Conservation (phyloP, 139 green algal species). For the Chlamydomonas sp. region DNA sequence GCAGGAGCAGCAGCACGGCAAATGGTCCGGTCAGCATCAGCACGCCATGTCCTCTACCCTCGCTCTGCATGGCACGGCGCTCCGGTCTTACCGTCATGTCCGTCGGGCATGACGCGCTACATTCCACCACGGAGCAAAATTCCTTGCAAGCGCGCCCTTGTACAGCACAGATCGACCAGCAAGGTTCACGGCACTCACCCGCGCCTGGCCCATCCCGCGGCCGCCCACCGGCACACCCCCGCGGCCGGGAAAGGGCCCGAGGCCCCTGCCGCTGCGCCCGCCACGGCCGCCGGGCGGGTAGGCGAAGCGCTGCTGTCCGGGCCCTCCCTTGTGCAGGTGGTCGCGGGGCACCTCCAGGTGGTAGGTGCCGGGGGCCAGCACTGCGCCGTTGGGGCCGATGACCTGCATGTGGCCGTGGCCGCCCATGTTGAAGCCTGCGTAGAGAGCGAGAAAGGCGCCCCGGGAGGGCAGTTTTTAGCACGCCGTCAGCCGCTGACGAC, state of each 20-base stretch:
- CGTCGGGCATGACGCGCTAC: no score
- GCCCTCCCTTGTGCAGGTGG: not conserved
- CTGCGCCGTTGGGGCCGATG: constrained; percentile 19
- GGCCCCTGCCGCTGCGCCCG: constrained; percentile 1
- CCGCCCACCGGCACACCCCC: constrained; percentile 24
- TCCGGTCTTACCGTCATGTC: no score
- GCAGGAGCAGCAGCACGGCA: not conserved
- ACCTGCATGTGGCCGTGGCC: constrained; percentile 24
- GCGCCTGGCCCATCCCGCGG: constrained; percentile 26
- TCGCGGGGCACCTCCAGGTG: constrained; percentile 35
- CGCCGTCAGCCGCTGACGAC: no score
- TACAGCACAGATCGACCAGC: no score
- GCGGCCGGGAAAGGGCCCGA: not conserved
- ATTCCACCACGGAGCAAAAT: no score
- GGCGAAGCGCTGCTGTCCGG: constrained; percentile 3
- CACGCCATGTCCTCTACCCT: no score
- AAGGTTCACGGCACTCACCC: no score
- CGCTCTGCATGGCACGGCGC: no score
- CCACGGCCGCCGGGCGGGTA: constrained; percentile 5
- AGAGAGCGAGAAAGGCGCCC: not conserved
- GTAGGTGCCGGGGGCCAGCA: constrained; percentile 37
- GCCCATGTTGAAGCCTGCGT: constrained; percentile 39
- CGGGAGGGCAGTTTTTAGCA: not conserved
- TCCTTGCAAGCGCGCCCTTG: no score
- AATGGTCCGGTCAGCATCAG: no score